Base-by-base conservation (phyloP, 805 yeast species). In the Peterozyma xylosa region DNA sequence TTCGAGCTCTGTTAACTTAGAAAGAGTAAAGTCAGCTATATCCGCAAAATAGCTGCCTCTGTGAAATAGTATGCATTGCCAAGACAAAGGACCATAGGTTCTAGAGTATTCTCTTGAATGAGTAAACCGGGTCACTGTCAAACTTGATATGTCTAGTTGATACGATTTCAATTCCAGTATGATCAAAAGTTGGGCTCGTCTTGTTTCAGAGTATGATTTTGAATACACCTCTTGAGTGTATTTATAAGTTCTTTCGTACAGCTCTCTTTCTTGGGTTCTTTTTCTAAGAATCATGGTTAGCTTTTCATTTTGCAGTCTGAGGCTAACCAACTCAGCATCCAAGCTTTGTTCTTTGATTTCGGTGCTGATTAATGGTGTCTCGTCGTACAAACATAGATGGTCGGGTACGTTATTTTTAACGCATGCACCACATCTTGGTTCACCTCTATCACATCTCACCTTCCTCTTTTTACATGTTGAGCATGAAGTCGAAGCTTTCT, bases 391-490 rank as follows among this genome's bases (percentile, higher is more conserved):
- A 45, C 63, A 60, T 1, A 54, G 42, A 14, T 53, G 54, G 11
- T 45, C 46, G 1, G 52, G 49, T 5, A 48, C 47, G 16, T 50
- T 48, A 41, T 55, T 54, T 32, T 46, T 48, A 7, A 45, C 13
- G 48, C 70, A 65, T 3, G 64, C 53, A 1, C 62, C 60, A 48
- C 70, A 65, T 13, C 45, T 45, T 9, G 69, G 70, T 50, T 55
- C 56, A 13, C 34, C 47, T 33, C 66, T 50, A 45, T 64, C 68
- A 52, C 70, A 65, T 48, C 52, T 40, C 15, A 45, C 34, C 42
- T 45, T 45, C 35, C 47, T 33, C 53, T 10, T 51, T 49, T 29
- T 54, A 40, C 17, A 60, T 27, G 35, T 50, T 42, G n/a, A 35
- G 30, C 47, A 45, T 4, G 47, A 41, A n/a, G 40, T 39, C 13